Evolutionary conservation across 1,284 basidiomycete genomes (phyloP), one percentile per base, ranked within the genome.

Genomic region (Apiotrichum akiyoshidainum): DNA sequence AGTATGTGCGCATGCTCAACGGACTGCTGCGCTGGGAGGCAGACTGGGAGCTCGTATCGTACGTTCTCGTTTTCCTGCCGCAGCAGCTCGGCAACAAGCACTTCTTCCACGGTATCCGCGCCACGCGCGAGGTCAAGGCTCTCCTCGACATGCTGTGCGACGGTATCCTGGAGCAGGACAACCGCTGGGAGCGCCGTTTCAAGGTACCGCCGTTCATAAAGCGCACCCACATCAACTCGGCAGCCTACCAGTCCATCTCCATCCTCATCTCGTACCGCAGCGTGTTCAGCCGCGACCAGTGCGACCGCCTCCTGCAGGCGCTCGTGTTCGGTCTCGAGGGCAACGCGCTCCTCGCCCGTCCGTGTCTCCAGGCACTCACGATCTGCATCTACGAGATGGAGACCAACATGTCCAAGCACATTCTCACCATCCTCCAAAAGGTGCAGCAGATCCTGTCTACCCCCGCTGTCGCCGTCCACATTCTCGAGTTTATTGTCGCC

Each of bases 371-470:
- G 66, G 92, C 92, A 0, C 83, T 99, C 19, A 87, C 92, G 0
- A 82, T 99, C 22, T 86, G 88, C 7, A 87, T 92, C 7, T 94
- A 92, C 75, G 96, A 99, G 74, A 80, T 99, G 39, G 88, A 88
- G 58, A 81, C 85, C 35, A 90, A 90, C 13, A 85, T 95, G 75
- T 90, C 88, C 22, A 90, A 88, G 66, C 86, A 84, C 68, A 81
- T 98, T 41, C 83, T 89, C 11, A 81, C 84, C 42, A 92, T 98
- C 60, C 81, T 99, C 56, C 87, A 90, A 66, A 92, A 90, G 74
- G 83, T 98, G 41, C 89, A 90, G 10, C 90, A 91, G 71, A 95
- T 99, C 76, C 93, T 98, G 85, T 92, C 92, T 3, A 94, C 92
- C 58, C 87, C 91, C 5, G 87, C 87, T 52, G 90, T 98, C 82